Percentiles rank a stretch among this genome's conserved stretches.
These are phyloP conservation scores for Stephania cephalantha DNA, from an alignment of 164 flowering plant species.

Conservation along the genomic window DNA sequence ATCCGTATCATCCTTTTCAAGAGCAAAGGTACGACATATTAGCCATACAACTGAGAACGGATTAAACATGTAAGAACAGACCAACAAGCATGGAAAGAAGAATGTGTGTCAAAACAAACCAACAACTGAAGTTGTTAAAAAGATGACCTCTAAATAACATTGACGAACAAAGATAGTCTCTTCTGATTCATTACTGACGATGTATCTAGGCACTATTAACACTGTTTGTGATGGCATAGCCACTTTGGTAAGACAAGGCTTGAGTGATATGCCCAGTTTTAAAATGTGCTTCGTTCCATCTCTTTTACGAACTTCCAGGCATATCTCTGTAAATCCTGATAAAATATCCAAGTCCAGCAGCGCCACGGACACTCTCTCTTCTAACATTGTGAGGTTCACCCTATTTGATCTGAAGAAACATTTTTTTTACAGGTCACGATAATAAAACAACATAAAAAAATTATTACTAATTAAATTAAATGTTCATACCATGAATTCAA, in stretches of 20 bases:
- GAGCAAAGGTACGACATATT: not conserved
- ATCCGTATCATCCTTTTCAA: conserved; percentile 50
- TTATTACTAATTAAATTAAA: not conserved
- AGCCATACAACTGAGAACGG: not conserved
- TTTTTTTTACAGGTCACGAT: not conserved
- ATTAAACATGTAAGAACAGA: not conserved
- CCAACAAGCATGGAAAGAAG: too few species aligned
- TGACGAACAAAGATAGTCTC: conserved; percentile 60
- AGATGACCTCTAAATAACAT: conserved; percentile 63
- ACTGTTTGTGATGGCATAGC: conserved; percentile 54
- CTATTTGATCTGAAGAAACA: conserved; percentile 53
- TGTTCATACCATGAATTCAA: not conserved
- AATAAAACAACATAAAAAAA: not conserved
- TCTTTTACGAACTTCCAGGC: conserved; percentile 38
- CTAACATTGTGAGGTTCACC: conserved; percentile 42
- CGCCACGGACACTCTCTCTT: conserved; percentile 41
- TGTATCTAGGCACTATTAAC: conserved; percentile 61
- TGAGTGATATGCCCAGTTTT: conserved; percentile 69
- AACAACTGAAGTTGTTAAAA: not conserved
- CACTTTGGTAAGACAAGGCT: conserved; percentile 33
- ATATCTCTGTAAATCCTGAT: conserved; percentile 77
- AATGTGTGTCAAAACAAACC: not conserved
- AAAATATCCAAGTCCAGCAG: conserved; percentile 67
- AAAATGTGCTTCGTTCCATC: conserved; percentile 33
- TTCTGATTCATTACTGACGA: conserved; percentile 62